These are phyloP conservation scores for Rasamsonia emersonii DNA, from an alignment of 2,329 filamentous ascomycete genomes.

Conservation along the genomic window DNA sequence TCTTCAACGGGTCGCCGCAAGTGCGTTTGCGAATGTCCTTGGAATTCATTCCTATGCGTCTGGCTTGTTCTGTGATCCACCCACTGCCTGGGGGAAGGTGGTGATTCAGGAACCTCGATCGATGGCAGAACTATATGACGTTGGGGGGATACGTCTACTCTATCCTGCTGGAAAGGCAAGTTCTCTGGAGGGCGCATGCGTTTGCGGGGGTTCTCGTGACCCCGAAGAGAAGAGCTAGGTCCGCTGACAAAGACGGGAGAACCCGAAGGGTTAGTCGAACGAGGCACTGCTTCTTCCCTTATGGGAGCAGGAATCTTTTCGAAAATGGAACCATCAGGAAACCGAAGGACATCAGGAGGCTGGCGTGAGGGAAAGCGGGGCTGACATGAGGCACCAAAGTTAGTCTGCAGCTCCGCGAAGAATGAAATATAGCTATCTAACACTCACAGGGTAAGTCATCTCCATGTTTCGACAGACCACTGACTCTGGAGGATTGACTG, in stretches of 20 bases:
- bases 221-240: conserved; percentile 14
- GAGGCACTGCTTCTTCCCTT: conserved; percentile 12
- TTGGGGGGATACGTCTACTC: conserved; percentile 15
- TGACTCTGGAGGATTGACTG: too few relatives aligned
- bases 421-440: background rate
- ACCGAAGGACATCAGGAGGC: conserved; percentile 15
- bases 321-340: conserved; percentile 14
- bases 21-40: conserved; percentile 23
- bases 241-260: conserved; percentile 25
- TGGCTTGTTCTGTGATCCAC: conserved; percentile 18
- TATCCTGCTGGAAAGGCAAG: conserved; percentile 10
- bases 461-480: too few relatives aligned
- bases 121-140: conserved; percentile 25
- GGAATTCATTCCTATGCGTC: conserved; percentile 17
- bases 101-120: conserved; percentile 22
- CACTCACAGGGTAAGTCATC: too few relatives aligned
- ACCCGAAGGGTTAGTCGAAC: conserved; percentile 14
- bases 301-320: conserved; percentile 13
- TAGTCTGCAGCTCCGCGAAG: conserved; percentile 12
- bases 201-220: conserved; percentile 11
- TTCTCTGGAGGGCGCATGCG: conserved; percentile 11
- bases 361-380: conserved; percentile 11
- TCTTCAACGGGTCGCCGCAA: conserved; percentile 15
- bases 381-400: conserved; percentile 18
- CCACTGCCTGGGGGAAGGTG: conserved; percentile 15